Evolutionary conservation across 345 rosid genomes (phyloP).

Genomic region (Excoecaria agallocha): DNA sequence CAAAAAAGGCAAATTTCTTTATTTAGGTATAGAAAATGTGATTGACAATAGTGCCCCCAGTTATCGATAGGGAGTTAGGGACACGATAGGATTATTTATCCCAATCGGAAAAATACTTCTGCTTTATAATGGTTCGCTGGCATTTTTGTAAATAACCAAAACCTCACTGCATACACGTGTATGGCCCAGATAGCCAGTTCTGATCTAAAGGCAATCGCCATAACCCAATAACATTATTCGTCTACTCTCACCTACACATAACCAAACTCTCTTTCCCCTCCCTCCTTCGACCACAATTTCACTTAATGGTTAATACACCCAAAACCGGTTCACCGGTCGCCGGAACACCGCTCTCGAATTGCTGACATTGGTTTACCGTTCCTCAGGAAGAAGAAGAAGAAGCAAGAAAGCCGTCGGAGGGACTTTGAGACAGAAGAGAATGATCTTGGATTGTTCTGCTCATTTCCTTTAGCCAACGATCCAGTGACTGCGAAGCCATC

Average conservation of each 20-base stretch:
- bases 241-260: background rate
- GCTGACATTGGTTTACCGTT: background rate
- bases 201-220: background rate
- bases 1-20: background rate
- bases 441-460: constrained; percentile 49
- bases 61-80: background rate
- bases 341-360: background rate
- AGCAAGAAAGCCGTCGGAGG: constrained; percentile 6
- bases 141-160: background rate
- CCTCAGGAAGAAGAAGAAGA: constrained; percentile 53
- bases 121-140: background rate
- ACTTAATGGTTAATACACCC: background rate
- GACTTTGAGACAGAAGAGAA: constrained; percentile 43
- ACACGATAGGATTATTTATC: background rate
- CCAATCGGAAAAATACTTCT: too few relatives aligned
- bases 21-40: background rate
- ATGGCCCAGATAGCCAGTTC: background rate
- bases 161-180: constrained; percentile 1
- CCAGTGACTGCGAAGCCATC: constrained; percentile 8
- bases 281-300: background rate
- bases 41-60: background rate
- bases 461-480: constrained; percentile 49
- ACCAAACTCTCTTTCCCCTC: background rate
- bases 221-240: background rate
- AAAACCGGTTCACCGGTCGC: background rate